Base-by-base conservation (phyloP, 2,329 filamentous ascomycete species). In the Chalaropsis ovoidea region DNA sequence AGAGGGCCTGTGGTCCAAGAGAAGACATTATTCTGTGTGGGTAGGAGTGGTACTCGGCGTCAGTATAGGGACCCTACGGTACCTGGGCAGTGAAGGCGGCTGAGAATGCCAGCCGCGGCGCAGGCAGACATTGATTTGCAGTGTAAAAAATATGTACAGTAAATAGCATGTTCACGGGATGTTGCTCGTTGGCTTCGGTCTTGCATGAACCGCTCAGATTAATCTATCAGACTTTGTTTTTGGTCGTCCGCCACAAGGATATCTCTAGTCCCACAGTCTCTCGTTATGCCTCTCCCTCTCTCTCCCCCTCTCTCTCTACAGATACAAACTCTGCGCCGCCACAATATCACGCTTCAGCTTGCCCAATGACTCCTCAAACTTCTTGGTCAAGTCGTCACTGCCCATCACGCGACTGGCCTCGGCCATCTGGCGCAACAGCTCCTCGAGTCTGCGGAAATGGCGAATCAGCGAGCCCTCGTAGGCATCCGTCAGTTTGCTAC, bases 371-470 rank as follows among this genome's bases (percentile, higher is more conserved):
- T 86, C 83, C 72, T 96, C 92, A 73, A 99, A 99, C 77, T 96
- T 96, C 73, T 86, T 83, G 72, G 92, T 88, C 66, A 99, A 79
- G 72, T 97, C 94, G 68, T 95, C 90, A 74, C 89, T 96, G 72
- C 94, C 94, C 94, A 99, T 99, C 69, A 96, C 93, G 78, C 96
- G 97, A 70, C 89, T 85, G 27, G 93, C 94, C 77, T 97, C 89
- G 17, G 88, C 93, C 83, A 97, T 95, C 76, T 99, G 94, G 70
- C 94, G 85, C 43, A 99, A 80, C 67, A 96, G 81, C 77, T 99
- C 94, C 76, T 99, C 94, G 41, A 99, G 81, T 22, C 94, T 89
- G 65, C 94, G 88, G 84, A 99, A 99, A 47, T 96, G 85, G 61
- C 94, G 90, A 71, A 99, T 97, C 68, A 99, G 79, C 67, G 90